Base-by-base conservation (phyloP, 2,329 filamentous ascomycete genomes). In the Colletotrichum eleusines region DNA sequence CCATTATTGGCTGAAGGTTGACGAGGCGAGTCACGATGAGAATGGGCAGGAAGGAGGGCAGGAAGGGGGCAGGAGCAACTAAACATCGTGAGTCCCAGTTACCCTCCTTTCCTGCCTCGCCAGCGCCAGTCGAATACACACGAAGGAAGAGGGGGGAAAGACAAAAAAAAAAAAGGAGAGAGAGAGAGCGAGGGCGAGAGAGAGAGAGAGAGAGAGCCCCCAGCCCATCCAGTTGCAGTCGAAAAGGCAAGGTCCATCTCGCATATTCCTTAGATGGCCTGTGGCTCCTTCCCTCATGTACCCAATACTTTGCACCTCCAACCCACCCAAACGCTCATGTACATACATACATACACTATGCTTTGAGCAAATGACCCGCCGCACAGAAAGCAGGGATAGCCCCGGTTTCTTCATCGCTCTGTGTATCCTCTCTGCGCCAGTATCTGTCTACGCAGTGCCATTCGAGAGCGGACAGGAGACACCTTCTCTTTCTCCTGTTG, bases 11-110 rank as follows among this genome's bases (percentile, higher is more conserved):
- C 23, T 60, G 54, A 12, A 18, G 26, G 28, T 31, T n/a, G n/a
- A 54, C 11, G 60, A 50, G 55, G 57, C 55, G 50, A 57, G 55
- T 35, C 42, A 42, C 44, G 59, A 50, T 50, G 46, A 46, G n/a
- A n/a, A 62, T 51, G 31, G 35, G 28, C 35, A 55, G 60, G 35
- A 33, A 53, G 42, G 18, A 65, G 53, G 28, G 18, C 33, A 50
- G 42, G 35, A 40, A 65, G 58, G 42, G 28, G 57, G 23, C 14
- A 31, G 48, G 18, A 58, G 53, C 14, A 50, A 50, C 46, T 50
- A 38, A 53, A 53, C 58, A 71, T 71, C 68, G 68, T 63, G 68
- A 68, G 64, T 51, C 57, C 50, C 20, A n/a, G n/a, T n/a, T n/a
- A n/a, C 40, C 38, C 46, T 51, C 66, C 33, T 54, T 69, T 53